Evolutionary conservation across 2,329 filamentous ascomycete species (phyloP), one percentile per base, ranked within the genome.

Genomic region (Trichophyton equinum): DNA sequence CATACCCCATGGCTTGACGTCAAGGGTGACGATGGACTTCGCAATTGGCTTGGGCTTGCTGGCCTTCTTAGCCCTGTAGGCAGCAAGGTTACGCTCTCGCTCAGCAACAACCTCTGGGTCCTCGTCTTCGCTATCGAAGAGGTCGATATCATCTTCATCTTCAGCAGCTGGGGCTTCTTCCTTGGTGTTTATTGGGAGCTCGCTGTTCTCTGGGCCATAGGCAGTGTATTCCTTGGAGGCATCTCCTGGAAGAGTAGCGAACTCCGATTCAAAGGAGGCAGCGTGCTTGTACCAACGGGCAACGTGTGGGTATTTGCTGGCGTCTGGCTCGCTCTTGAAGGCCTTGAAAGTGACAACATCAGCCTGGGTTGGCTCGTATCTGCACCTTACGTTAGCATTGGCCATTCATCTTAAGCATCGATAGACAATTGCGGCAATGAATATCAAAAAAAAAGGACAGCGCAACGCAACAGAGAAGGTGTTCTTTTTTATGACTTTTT

Each of bases 271-370:
- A 81, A 89, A 96, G 70, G 88, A 88, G 76, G 88, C 85, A 74
- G 96, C 89, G 85, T 99, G 92, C 85, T 95, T 96, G 86, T 96
- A 96, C 94, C 94, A 99, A 78, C 94, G 88, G 74, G 89, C 90
- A 73, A 88, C 91, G 81, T 96, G 82, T 72, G 92, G 91, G 85
- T 88, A 96, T 82, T 95, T 95, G 76, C 82, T 81, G 71, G 87
- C 83, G 68, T 87, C 85, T 70, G 94, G 94, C 63, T 84, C 78
- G 69, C 81, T 78, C 73, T 82, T 85, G 75, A 96, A 77, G 72
- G 88, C 88, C 85, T 97, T 95, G 88, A 88, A 97, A 80, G 85
- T 85, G 77, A 87, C 88, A 72, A 95, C 92, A 82, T 99, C 94
- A 79, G 94, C 94, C 83, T 99, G 94, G 71, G 89, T 89, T 71